Evolutionary conservation across 2,329 filamentous ascomycete species (phyloP), one percentile per base, ranked within the genome.

Genomic region (Aspergillus hortae): DNA sequence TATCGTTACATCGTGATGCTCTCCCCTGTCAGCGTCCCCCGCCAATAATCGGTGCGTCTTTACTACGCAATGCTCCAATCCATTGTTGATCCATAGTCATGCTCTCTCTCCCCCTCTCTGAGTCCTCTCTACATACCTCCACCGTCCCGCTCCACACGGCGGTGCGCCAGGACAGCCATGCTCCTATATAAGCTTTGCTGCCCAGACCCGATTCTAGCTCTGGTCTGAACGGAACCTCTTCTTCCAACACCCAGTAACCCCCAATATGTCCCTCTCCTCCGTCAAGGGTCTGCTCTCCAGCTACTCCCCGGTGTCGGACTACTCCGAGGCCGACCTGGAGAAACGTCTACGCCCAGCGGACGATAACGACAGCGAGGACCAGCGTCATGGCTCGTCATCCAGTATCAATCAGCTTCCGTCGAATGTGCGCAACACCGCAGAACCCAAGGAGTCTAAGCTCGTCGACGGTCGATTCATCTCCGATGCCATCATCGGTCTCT

Each of bases 401-500:
- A 45, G 58, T 2, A 57, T 56, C 44, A 52, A 59, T 9, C 56
- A 62, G 6, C 52, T 47, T 21, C 54, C 55, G 4, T 54, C 32
- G 30, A 35, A 30, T 15, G 11, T 14, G 19, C 54, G 50, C 27
- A 50, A 55, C 17, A 43, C 46, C 42, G 11, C 44, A 6, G 62
- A 66, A 42, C 61, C 63, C 51, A 67, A 63, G 41, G 56, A 61
- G 7, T 56, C 52, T 14, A 62, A 61, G 40, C 56, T 66, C 47
- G 60, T 73, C 25, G 69, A 73, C 42, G 67, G 69, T 32, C 68
- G 70, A 6, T 66, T 69, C 19, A 67, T 73, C 7, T 73, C 70
- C 43, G 85, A 89, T 68, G 78, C 85, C 56, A 90, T 88, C 54
- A 86, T 92, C 59, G 88, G 88, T 48, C 84, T 91, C 60, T 86